A percentile compares a stretch with the other conserved stretches of the same genome.
Evolutionary conservation across 768 basidiomycete species (phyloP).

Genomic region (Nidularia pulvinata): DNA sequence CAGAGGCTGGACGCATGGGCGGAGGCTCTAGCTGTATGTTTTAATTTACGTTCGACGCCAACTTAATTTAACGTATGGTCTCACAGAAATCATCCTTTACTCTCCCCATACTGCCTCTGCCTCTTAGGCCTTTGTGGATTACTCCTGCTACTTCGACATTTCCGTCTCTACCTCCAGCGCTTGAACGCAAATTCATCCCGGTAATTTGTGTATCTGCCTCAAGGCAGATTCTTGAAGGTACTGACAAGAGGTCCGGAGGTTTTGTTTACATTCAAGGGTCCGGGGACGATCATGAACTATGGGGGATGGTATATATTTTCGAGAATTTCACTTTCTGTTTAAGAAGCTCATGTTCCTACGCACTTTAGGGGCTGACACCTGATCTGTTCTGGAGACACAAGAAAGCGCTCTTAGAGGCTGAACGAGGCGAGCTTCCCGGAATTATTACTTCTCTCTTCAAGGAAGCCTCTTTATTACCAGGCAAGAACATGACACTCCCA

Average conservation of each 20-base stretch:
- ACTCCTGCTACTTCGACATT: constrained; percentile 65
- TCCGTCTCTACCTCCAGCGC: constrained; percentile 30
- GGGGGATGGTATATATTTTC: constrained; percentile 61
- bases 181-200: constrained; percentile 48
- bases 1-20: constrained; percentile 68
- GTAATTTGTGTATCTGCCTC: constrained; percentile 90
- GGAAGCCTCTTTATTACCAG: background rate
- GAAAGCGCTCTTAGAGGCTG: constrained; percentile 40
- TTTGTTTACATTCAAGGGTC: constrained; percentile 93
- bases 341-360: too few relatives aligned
- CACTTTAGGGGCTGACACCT: constrained; percentile 61
- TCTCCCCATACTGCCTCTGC: constrained; percentile 56
- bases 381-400: constrained; percentile 67
- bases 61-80: background rate
- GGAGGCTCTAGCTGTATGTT: constrained; percentile 57
- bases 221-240: constrained; percentile 56
- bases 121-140: constrained; percentile 88
- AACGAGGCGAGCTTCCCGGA: constrained; percentile 47
- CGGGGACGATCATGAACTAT: constrained; percentile 93
- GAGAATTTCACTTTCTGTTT: too few relatives aligned
- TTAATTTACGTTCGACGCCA: background rate
- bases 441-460: constrained; percentile 34
- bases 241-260: constrained; percentile 63
- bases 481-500: constrained; percentile 1
- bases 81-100: constrained; percentile 69